phyloP scores from a whole-genome alignment of 768 basidiomycete species.

The Leccinum aurantiacum region DNA sequence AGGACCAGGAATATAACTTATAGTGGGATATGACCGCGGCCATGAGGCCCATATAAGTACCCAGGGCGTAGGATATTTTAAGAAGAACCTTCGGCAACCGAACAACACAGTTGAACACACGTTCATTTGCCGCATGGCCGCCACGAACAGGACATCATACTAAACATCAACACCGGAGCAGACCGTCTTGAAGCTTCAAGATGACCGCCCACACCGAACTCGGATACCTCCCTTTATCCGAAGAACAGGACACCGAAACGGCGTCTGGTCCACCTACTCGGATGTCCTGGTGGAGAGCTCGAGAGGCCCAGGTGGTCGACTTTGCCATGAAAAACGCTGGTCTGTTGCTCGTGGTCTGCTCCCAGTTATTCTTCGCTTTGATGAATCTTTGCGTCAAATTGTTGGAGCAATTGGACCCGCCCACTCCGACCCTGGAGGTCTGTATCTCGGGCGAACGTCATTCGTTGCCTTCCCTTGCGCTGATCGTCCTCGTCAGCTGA shows the following conservation, averaged over 20 bases:
- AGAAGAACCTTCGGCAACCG: background rate
- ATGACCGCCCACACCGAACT: background rate
- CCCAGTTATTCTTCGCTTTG: constrained; percentile 59
- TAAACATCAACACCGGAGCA: background rate
- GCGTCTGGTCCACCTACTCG: background rate
- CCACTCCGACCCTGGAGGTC: constrained; percentile 59
- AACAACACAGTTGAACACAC: background rate
- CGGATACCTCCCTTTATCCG: constrained; percentile 1
- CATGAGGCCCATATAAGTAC: background rate
- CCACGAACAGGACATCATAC: background rate
- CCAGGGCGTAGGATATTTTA: background rate
- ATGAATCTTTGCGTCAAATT: constrained; percentile 67
- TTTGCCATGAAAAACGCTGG: constrained; percentile 48
- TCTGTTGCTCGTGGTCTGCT: constrained; percentile 53
- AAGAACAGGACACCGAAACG: background rate
- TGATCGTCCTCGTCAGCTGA: constrained; percentile 37
- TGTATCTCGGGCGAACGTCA: constrained; percentile 9
- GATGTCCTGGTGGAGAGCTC: background rate
- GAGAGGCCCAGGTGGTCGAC: background rate
- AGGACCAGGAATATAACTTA: too few relatives aligned
- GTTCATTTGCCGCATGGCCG: background rate
- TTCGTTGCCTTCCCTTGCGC: background rate
- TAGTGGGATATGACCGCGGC: too few relatives aligned
- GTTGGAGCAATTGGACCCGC: constrained; percentile 55
- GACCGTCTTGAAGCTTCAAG: background rate